A percentile compares a stretch with the other conserved stretches of the same genome.
Conservation (phyloP, 2,329 filamentous ascomycete genomes). For the Amylocarpus encephaloides region DNA sequence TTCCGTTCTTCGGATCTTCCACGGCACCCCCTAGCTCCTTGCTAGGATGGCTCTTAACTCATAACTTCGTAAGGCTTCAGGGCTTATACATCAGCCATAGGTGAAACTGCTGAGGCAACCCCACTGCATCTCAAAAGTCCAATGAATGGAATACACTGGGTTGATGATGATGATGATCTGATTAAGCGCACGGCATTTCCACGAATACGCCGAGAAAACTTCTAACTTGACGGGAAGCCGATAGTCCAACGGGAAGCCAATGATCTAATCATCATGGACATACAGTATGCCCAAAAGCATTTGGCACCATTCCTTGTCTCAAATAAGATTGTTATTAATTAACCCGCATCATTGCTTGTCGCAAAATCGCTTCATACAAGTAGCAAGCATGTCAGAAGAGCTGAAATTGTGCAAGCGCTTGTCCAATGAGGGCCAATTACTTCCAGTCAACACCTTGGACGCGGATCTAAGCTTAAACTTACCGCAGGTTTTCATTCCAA, state of each 20-base stretch:
- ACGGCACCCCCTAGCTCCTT: neutral
- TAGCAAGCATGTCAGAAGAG: neutral
- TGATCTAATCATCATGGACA: no score
- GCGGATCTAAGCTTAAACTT: no score
- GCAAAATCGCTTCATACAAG: no score
- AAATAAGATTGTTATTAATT: no score
- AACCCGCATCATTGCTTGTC: no score
- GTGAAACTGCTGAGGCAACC: slow-evolving; percentile 1
- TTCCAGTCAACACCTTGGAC: neutral
- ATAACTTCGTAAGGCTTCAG: slow-evolving; percentile 4
- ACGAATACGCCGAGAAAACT: neutral
- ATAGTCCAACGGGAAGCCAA: neutral
- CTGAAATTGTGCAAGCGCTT: neutral
- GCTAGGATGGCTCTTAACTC: neutral
- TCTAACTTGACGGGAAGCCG: neutral
- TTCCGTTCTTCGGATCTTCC: slow-evolving; percentile 8
- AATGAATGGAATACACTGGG: neutral
- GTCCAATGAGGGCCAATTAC: neutral
- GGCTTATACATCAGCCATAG: slow-evolving; percentile 1
- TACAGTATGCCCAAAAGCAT: no score
- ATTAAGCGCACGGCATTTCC: neutral
- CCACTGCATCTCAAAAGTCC: neutral
- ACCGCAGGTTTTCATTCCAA: no score
- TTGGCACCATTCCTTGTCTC: no score
- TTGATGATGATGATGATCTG: neutral